These are phyloP conservation scores for Pseudocercospora fuligena DNA, from an alignment of 2,329 filamentous ascomycete genomes.

Conservation along the genomic window DNA sequence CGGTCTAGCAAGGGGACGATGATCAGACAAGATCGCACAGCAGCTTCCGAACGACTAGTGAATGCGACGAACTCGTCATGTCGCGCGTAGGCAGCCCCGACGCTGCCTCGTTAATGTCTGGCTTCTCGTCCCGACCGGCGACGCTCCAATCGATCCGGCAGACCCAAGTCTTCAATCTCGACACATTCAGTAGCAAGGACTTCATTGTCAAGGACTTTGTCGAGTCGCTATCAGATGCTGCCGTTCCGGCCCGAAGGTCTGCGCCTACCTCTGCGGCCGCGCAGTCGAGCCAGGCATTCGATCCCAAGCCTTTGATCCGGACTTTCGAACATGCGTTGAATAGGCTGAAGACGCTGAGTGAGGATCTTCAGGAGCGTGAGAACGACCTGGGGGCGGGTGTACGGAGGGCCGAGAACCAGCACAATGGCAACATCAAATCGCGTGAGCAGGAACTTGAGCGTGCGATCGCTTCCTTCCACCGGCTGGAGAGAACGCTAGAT, in stretches of 20 bases:
- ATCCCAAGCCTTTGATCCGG: constrained; percentile 94
- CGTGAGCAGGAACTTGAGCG: constrained; percentile 88
- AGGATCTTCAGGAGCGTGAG: constrained; percentile 86
- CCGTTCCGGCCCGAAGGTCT: constrained; percentile 80
- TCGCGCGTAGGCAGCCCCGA: constrained; percentile 40
- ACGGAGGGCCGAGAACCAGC: constrained; percentile 86
- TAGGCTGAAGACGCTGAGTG: constrained; percentile 71
- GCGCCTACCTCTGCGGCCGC: constrained; percentile 51
- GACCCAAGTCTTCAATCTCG: constrained; percentile 70
- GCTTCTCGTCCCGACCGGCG: constrained; percentile 35
- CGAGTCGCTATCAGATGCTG: constrained; percentile 85
- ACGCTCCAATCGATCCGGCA: constrained; percentile 39
- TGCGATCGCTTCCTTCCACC: constrained; percentile 89
- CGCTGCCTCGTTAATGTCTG: constrained; percentile 49
- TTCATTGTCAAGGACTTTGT: constrained; percentile 99
- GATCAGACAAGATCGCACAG: neutral
- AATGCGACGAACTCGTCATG: constrained; percentile 11
- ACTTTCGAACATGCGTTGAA: constrained; percentile 82
- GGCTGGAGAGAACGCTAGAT: constrained; percentile 78
- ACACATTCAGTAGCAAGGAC: constrained; percentile 72
- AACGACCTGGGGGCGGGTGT: constrained; percentile 90
- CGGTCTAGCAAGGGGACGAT: neutral
- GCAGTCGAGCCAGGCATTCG: constrained; percentile 62
- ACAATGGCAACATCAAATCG: constrained; percentile 87
- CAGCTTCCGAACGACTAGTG: neutral